Evolutionary conservation across 1,139 yeast species (phyloP).

Genomic region (Barnettozyma hawaiiensis): DNA sequence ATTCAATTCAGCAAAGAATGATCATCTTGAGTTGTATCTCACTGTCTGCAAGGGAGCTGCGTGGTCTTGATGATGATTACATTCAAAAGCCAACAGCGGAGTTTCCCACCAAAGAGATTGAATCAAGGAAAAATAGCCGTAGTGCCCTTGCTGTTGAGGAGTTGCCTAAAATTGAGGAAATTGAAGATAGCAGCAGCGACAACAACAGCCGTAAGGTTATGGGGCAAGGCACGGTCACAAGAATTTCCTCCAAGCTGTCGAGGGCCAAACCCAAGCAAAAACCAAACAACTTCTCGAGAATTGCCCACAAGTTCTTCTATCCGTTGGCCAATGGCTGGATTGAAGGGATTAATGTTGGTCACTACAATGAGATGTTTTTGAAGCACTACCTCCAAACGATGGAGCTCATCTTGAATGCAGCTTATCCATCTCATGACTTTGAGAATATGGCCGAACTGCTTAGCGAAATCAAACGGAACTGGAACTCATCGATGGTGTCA

Average conservation of each 20-base stretch:
- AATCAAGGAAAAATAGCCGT: constrained; percentile 15
- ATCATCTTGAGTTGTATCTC: constrained; percentile 51
- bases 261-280: constrained; percentile 10
- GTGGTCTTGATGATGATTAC: constrained; percentile 49
- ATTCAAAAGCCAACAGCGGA: constrained; percentile 31
- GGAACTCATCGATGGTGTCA: constrained; percentile 8
- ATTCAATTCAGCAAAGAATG: constrained; percentile 62
- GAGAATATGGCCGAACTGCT: constrained; percentile 28
- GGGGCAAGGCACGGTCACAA: constrained; percentile 19
- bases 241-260: constrained; percentile 31
- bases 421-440: constrained; percentile 32
- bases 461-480: constrained; percentile 14
- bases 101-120: constrained; percentile 31
- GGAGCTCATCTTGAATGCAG: constrained; percentile 28
- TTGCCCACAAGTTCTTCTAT: constrained; percentile 32
- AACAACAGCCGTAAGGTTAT: constrained; percentile 1
- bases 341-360: constrained; percentile 33
- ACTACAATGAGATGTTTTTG: constrained; percentile 31
- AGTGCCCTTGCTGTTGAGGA: constrained; percentile 16
- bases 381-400: constrained; percentile 33
- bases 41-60: constrained; percentile 55
- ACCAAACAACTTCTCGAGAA: constrained; percentile 28
- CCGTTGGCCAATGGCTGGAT: constrained; percentile 36
- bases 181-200: constrained; percentile 6
- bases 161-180: constrained; percentile 16